phyloP scores from a whole-genome alignment of 208 protist species.

The Herpetomonas tarakana region DNA sequence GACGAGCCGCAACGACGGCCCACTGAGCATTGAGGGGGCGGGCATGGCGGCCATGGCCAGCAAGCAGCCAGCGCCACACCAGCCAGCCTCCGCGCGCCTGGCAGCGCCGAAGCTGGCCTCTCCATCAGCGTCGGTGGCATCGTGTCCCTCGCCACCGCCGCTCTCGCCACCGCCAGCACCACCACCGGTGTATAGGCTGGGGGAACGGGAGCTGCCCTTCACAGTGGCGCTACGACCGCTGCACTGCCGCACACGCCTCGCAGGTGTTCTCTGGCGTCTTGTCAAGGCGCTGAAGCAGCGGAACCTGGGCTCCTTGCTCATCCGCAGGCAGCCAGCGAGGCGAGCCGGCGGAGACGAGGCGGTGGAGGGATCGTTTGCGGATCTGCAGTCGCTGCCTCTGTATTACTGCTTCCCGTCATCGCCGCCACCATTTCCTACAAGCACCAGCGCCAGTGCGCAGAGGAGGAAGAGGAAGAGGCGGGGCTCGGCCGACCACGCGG shows the following conservation, averaged over 20 bases:
- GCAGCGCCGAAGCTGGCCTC: no score
- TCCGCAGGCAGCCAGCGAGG: conserved; percentile 14
- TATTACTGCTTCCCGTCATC: no score
- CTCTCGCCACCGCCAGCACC: not conserved
- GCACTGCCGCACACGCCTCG: conserved; percentile 48
- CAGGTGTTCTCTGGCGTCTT: conserved; percentile 63
- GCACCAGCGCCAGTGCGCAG: no score
- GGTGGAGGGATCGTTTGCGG: conserved; percentile 6
- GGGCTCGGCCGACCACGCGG: no score
- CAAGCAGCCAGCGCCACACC: no score
- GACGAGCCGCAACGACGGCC: no score
- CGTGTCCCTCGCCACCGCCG: no score
- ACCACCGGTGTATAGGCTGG: not conserved
- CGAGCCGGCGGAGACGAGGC: conserved; percentile 11
- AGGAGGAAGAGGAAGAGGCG: no score
- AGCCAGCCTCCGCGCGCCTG: no score
- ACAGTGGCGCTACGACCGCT: conserved; percentile 47
- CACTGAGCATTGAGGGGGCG: not conserved
- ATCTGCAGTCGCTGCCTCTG: not conserved
- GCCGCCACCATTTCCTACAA: no score
- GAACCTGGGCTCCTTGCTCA: conserved; percentile 16
- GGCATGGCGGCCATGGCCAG: not conserved
- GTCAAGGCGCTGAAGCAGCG: conserved; percentile 27
- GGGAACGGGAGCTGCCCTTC: conserved; percentile 26
- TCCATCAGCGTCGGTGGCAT: no score